A percentile compares a stretch with the other conserved stretches of the same genome.
phyloP scores from a whole-genome alignment of 1,284 basidiomycete species.

The Takashimella tepidaria region DNA sequence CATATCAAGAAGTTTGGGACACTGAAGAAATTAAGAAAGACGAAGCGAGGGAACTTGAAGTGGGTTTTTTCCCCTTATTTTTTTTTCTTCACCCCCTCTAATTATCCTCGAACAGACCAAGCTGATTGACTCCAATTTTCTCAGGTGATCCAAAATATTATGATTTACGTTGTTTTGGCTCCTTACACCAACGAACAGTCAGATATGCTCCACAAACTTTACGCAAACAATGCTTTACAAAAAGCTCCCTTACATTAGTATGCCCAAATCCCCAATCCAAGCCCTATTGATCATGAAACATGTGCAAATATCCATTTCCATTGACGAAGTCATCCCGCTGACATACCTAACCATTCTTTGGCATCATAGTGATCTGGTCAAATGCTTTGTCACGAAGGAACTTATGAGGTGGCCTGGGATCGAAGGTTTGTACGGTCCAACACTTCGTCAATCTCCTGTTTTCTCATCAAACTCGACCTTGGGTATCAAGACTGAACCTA shows the following conservation, averaged over 20 bases:
- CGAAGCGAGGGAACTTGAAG: slow-evolving; percentile 65
- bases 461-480: slow-evolving; percentile 55
- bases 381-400: slow-evolving; percentile 93
- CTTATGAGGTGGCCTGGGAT: slow-evolving; percentile 99
- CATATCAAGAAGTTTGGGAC: slow-evolving; percentile 95
- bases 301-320: too few relatives aligned
- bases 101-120: neutral
- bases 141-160: slow-evolving; percentile 84
- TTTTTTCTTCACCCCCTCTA: neutral
- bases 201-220: slow-evolving; percentile 89
- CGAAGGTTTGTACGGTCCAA: slow-evolving; percentile 78
- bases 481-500: slow-evolving; percentile 39
- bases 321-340: neutral
- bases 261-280: too few relatives aligned
- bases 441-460: slow-evolving; percentile 71
- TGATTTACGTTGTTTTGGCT: slow-evolving; percentile 89
- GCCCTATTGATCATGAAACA: too few relatives aligned
- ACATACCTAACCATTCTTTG: neutral
- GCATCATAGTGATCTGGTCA: slow-evolving; percentile 74
- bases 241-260: slow-evolving; percentile 84
- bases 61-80: slow-evolving; percentile 47
- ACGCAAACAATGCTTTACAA: slow-evolving; percentile 66
- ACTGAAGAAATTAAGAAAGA: slow-evolving; percentile 86
- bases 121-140: neutral
- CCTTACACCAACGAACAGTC: slow-evolving; percentile 96